Percentiles rank a stretch among this genome's conserved stretches.
Evolutionary conservation across 208 protist genomes (phyloP).

Genomic region (Wallacemonas rigidus): DNA sequence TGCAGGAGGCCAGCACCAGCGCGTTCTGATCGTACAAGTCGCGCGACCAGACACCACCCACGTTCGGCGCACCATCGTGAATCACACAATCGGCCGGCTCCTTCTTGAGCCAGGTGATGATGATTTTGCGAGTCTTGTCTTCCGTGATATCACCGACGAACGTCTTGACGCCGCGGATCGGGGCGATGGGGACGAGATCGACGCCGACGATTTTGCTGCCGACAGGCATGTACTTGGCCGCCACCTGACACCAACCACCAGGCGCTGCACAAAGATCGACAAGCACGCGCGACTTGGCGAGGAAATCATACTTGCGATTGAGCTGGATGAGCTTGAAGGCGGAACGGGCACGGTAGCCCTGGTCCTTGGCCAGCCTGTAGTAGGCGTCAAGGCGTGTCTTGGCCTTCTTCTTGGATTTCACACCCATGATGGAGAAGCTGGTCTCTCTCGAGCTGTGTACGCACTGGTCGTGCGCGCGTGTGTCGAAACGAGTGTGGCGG

Average conservation of each 20-base stretch:
- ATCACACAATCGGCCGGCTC: slow-evolving; percentile 95
- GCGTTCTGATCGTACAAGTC: slow-evolving; percentile 98
- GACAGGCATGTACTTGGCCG: slow-evolving; percentile 97
- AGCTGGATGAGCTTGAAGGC: slow-evolving; percentile 99
- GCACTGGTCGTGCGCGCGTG: background rate
- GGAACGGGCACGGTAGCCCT: slow-evolving; percentile 98
- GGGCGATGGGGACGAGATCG: slow-evolving; percentile 98
- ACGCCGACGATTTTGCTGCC: slow-evolving; percentile 96
- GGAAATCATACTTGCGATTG: slow-evolving; percentile 99
- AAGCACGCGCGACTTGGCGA: slow-evolving; percentile 87
- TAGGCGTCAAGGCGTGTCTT: slow-evolving; percentile 94
- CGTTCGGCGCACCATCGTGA: slow-evolving; percentile 99
- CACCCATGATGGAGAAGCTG: slow-evolving; percentile 53
- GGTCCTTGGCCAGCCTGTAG: slow-evolving; percentile 99
- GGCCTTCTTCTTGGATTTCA: slow-evolving; percentile 93
- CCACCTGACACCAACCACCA: slow-evolving; percentile 97
- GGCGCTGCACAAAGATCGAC: slow-evolving; percentile 98
- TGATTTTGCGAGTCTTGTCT: slow-evolving; percentile 93
- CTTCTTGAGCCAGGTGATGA: slow-evolving; percentile 95
- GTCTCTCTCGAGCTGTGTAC: background rate
- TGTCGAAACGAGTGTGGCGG: no score
- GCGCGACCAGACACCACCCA: slow-evolving; percentile 97
- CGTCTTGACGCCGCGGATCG: slow-evolving; percentile 96
- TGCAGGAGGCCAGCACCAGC: slow-evolving; percentile 94
- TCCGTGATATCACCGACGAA: slow-evolving; percentile 99